Conservation (phyloP, 106 monocot species). For the Platanthera guangdongensis region DNA sequence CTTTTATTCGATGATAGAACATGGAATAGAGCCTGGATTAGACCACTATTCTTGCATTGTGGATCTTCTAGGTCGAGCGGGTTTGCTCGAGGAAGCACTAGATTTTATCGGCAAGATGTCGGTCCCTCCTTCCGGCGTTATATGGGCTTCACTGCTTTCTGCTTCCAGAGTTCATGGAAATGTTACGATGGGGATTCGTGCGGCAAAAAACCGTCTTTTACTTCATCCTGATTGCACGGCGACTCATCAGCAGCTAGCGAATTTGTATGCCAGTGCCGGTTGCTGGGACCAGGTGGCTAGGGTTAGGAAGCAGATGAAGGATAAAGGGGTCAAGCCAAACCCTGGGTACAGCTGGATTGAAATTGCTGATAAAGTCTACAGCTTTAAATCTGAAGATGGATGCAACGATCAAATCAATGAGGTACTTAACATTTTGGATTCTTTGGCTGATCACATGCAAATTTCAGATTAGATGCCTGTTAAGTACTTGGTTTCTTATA, state of each 20-base stretch:
- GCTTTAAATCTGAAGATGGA: conserved; percentile 35
- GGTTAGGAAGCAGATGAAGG: conserved; percentile 43
- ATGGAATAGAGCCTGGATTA: conserved; percentile 27
- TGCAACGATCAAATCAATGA: conserved; percentile 19
- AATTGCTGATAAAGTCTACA: conserved; percentile 32
- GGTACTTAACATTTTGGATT: conserved; percentile 24
- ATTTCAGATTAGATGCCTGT: not conserved
- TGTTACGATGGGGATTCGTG: conserved; percentile 39
- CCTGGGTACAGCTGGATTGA: conserved; percentile 57
- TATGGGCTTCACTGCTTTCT: conserved; percentile 47
- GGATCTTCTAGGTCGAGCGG: conserved; percentile 48
- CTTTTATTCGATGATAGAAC: conserved; percentile 33
- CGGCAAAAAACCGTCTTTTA: conserved; percentile 39
- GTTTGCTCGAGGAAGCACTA: conserved; percentile 38
- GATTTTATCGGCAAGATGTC: conserved; percentile 37
- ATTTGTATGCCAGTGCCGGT: conserved; percentile 34
- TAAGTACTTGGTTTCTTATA: not conserved
- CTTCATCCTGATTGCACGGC: conserved; percentile 43
- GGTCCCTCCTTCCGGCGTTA: conserved; percentile 33
- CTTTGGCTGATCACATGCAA: conserved; percentile 32
- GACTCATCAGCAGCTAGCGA: conserved; percentile 42
- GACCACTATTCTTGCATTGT: conserved; percentile 52
- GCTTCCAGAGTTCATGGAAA: conserved; percentile 42
- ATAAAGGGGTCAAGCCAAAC: conserved; percentile 32
- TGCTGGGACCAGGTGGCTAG: conserved; percentile 32